These are phyloP conservation scores for Aspergillus nidulans DNA, from an alignment of 495 filamentous ascomycete species.

Conservation along the genomic window DNA sequence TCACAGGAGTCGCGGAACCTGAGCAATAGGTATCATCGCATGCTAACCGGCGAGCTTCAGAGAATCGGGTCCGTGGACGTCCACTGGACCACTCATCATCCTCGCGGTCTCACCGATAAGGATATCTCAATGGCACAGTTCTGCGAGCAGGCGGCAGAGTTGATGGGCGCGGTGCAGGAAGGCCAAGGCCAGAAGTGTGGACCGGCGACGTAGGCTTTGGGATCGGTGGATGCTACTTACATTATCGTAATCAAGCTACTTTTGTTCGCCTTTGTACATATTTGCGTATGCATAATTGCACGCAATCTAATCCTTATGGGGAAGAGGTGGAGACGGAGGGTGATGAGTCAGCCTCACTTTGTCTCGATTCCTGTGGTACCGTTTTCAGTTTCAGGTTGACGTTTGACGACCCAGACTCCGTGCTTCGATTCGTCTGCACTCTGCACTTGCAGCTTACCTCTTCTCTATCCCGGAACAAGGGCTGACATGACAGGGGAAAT, in stretches of 20 bases:
- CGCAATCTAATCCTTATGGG: not conserved
- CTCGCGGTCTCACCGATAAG: constrained; percentile 63
- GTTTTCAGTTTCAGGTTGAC: not conserved
- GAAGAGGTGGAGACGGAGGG: constrained; percentile 20
- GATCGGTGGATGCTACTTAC: not conserved
- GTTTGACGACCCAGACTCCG: not conserved
- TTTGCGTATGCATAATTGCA: not conserved
- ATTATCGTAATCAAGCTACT: not conserved
- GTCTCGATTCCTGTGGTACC: too few species aligned
- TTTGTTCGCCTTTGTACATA: not conserved
- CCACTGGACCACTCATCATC: constrained; percentile 71
- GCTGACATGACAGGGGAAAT: not conserved
- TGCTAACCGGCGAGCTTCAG: constrained; percentile 13
- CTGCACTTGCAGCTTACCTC: not conserved
- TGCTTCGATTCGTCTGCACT: not conserved
- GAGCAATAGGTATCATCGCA: not conserved
- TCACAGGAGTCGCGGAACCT: constrained; percentile 14
- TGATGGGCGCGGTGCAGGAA: constrained; percentile 36
- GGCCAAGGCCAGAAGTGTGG: constrained; percentile 37
- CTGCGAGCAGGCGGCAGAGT: constrained; percentile 55
- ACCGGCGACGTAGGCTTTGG: constrained; percentile 1
- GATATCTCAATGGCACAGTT: constrained; percentile 61
- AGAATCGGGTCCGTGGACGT: constrained; percentile 44
- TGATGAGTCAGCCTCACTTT: not conserved
- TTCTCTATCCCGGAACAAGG: not conserved